Conservation (phyloP, 2,329 filamentous ascomycete genomes). For the Aspergillus sp. region DNA sequence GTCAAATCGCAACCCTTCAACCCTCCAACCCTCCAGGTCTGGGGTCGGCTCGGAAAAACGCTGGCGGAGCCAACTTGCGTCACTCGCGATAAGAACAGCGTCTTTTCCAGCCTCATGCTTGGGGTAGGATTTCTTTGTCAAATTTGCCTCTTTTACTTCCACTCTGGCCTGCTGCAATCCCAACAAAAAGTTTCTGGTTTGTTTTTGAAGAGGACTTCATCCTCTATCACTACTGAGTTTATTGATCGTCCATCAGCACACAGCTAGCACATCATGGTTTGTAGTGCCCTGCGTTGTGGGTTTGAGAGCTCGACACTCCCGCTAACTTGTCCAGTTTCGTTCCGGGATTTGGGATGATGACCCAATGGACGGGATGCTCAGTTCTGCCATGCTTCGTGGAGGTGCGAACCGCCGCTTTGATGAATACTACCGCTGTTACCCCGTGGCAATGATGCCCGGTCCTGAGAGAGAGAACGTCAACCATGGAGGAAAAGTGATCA, state of each 20-base stretch:
- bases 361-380: conserved; percentile 46
- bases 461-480: conserved; percentile 83
- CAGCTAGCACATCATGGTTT: background rate
- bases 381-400: conserved; percentile 44
- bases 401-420: conserved; percentile 70
- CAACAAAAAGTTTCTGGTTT: background rate
- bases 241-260: background rate
- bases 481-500: conserved; percentile 94
- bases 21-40: conserved; percentile 5
- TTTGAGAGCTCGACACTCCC: background rate
- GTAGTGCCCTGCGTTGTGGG: background rate
- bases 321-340: conserved; percentile 32
- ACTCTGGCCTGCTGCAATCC: background rate
- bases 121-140: background rate
- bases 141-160: conserved; percentile 2
- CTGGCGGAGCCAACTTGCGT: conserved; percentile 30
- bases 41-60: conserved; percentile 36
- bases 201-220: background rate
- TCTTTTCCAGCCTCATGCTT: background rate
- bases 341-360: conserved; percentile 47
- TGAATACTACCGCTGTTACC: conserved; percentile 97
- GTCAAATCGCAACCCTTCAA: too few relatives aligned
- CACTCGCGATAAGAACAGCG: conserved; percentile 20
- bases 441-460: conserved; percentile 86
- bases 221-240: background rate